Base-by-base conservation (phyloP, 2,329 filamentous ascomycete genomes). In the Metarhizium robertsii region DNA sequence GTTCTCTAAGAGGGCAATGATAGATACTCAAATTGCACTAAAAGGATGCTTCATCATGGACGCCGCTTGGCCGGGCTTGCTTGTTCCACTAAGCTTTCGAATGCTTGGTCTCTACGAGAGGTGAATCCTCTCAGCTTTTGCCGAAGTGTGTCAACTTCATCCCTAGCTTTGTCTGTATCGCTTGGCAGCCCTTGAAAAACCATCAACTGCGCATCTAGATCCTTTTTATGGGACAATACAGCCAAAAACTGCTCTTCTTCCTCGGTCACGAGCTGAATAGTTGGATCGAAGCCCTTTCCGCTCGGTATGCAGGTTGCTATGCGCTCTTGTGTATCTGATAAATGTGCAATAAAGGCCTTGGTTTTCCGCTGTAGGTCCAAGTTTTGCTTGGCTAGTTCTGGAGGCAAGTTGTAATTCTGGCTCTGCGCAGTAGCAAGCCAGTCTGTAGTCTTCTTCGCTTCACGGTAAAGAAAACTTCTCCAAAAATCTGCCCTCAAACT, bases 151-250 rank as follows among this genome's bases (percentile, higher is more conserved):
- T 88, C 86, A 32, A 96, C 76, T 66, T 89, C 84, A n/a, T 75
- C 71, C 61, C 85, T 79, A 40, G 90, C 90, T 50, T 81, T 77
- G 50, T 85, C 79, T 8, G 80, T 71, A 64, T 95, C 85, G 6
- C 84, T 84, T 1, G 91, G 88, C 57, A 96, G 69, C 6, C 86
- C 84, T 53, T 85, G 80, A 61, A 90, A 95, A 25, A 77, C 77
- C 42, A 75, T 76, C 18, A 92, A 75, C 58, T 86, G 80, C 1
- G 69, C 68, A 57, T 89, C 84, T 47, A 92, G 71, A 8, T 75
- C 74, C 59, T 78, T 79, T 55, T 87, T 85, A 32, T 70, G 70
- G 4, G 77, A 72, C 40, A 85, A 73, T 45, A 92, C 69, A 2
- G 71, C 72, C 25, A 81, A 67, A 32, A 88, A 81, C 3, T 75